Evolutionary conservation across 169 alveolate species (phyloP).

Genomic region (Cryptosporidium meleagridis): DNA sequence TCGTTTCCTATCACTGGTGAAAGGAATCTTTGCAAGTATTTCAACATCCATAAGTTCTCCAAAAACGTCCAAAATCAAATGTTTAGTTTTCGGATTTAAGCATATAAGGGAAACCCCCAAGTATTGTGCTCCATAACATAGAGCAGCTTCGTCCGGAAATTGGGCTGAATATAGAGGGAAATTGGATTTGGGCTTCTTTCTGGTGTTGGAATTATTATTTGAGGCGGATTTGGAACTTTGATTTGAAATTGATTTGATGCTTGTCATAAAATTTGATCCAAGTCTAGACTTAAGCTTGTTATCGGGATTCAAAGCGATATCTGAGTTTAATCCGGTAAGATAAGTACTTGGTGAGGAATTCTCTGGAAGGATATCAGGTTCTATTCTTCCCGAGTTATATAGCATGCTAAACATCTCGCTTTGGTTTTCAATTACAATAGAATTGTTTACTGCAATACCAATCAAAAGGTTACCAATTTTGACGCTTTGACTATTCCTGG

Average conservation of each 20-base stretch:
- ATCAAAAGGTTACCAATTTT: constrained; percentile 30
- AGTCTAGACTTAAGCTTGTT: neutral
- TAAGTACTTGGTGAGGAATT: neutral
- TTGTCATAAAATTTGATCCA: constrained; percentile 8
- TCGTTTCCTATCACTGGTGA: constrained; percentile 83
- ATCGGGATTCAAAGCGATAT: neutral
- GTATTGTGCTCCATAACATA: constrained; percentile 83
- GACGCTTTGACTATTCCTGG: neutral
- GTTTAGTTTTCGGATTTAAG: constrained; percentile 34
- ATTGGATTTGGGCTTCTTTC: neutral
- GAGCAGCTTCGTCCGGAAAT: constrained; percentile 89
- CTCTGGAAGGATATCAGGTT: neutral
- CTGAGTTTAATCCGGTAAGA: neutral
- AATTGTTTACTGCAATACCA: constrained; percentile 37
- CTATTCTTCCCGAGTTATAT: neutral
- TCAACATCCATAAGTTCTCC: constrained; percentile 81
- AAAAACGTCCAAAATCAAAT: constrained; percentile 79
- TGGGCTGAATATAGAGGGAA: constrained; percentile 84
- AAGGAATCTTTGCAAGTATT: constrained; percentile 84
- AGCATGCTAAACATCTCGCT: constrained; percentile 24
- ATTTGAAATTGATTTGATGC: neutral
- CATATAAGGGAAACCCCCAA: constrained; percentile 80
- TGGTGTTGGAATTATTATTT: neutral
- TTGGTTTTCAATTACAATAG: constrained; percentile 63
- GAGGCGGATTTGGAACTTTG: neutral